Evolutionary conservation across 495 filamentous ascomycete genomes (phyloP).

Genomic region (Pseudoneurospora amorphoporcata): DNA sequence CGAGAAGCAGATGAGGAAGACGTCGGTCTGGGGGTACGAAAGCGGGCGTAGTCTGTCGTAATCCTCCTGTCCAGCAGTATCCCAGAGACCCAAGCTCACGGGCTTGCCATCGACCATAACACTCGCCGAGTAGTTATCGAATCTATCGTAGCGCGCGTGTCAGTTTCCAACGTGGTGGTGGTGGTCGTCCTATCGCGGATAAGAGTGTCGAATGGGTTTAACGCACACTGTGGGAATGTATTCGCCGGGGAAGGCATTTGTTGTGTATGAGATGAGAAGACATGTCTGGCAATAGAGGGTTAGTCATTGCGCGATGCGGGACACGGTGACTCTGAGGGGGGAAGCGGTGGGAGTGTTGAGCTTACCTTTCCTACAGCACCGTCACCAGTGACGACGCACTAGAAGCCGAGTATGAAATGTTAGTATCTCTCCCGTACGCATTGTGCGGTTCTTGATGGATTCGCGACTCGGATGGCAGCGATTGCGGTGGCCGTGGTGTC

Average conservation of each 20-base stretch:
- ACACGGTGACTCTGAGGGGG: not conserved
- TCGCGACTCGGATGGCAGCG: constrained; percentile 5
- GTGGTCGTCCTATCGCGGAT: constrained; percentile 43
- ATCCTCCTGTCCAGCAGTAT: constrained; percentile 98
- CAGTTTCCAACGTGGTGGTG: constrained; percentile 10
- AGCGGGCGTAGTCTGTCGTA: constrained; percentile 93
- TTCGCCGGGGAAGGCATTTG: constrained; percentile 97
- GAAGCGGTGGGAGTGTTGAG: constrained; percentile 1
- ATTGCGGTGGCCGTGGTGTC: constrained; percentile 3
- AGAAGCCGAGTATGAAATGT: constrained; percentile 15
- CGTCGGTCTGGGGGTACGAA: constrained; percentile 95
- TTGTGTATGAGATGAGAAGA: constrained; percentile 97
- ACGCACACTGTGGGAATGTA: constrained; percentile 98
- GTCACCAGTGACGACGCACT: constrained; percentile 98
- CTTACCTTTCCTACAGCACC: constrained; percentile 96
- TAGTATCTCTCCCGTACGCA: constrained; percentile 3
- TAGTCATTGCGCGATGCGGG: constrained; percentile 11
- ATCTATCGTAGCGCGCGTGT: constrained; percentile 46
- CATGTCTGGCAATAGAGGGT: constrained; percentile 63
- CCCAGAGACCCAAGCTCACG: constrained; percentile 94
- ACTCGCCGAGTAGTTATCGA: constrained; percentile 98
- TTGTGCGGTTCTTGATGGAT: not conserved
- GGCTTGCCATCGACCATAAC: constrained; percentile 98
- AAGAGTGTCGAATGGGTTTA: not conserved
- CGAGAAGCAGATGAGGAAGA: constrained; percentile 97